A percentile compares a stretch with the other conserved stretches of the same genome.
phyloP scores from a whole-genome alignment of 2,329 filamentous ascomycete genomes.

The Fusarium irregulare region DNA sequence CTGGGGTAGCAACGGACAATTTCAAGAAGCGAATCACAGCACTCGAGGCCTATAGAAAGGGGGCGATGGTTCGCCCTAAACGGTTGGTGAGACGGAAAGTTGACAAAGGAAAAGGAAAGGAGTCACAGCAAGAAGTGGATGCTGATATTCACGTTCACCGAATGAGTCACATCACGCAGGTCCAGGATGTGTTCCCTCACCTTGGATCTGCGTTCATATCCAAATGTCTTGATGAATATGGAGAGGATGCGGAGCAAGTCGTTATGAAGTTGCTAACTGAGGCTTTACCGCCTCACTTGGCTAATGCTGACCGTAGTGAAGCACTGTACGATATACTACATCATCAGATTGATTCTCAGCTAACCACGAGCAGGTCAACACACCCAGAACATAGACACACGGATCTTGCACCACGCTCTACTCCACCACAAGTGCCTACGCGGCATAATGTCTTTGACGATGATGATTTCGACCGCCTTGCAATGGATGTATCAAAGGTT shows the following conservation, averaged over 20 bases:
- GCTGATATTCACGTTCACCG: slow-evolving; percentile 77
- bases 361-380: slow-evolving; percentile 47
- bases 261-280: slow-evolving; percentile 85
- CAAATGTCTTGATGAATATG: slow-evolving; percentile 82
- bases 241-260: slow-evolving; percentile 80
- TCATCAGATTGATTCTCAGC: background rate
- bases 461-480: slow-evolving; percentile 81
- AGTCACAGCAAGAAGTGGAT: slow-evolving; percentile 52
- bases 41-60: slow-evolving; percentile 70
- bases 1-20: slow-evolving; percentile 63
- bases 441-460: slow-evolving; percentile 83
- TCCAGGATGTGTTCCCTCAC: slow-evolving; percentile 94
- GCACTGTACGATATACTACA: slow-evolving; percentile 62
- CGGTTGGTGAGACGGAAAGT: slow-evolving; percentile 64
- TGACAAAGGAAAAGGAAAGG: slow-evolving; percentile 73
- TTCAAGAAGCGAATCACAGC: slow-evolving; percentile 70
- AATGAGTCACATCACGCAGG: slow-evolving; percentile 85
- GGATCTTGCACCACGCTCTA: slow-evolving; percentile 68
- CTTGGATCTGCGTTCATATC: slow-evolving; percentile 85
- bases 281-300: slow-evolving; percentile 76
- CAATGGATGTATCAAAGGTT: slow-evolving; percentile 72
- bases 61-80: slow-evolving; percentile 62
- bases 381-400: slow-evolving; percentile 42
- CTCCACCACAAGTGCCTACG: slow-evolving; percentile 65
- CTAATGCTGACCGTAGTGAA: slow-evolving; percentile 71